phyloP scores from a whole-genome alignment of 2,329 filamentous ascomycete genomes.

The Onygena corvina region DNA sequence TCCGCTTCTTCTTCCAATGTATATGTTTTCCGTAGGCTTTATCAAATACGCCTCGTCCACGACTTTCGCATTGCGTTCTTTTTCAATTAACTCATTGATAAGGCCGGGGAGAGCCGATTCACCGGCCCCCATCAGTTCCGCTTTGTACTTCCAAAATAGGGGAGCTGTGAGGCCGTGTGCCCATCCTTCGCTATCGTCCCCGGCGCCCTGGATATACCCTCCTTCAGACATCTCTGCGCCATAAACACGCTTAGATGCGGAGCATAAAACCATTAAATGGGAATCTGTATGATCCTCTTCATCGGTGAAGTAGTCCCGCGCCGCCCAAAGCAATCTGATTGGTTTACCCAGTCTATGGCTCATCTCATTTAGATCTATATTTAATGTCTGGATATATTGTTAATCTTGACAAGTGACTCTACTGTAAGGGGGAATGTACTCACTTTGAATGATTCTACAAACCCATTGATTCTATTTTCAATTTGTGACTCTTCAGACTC shows the following conservation, averaged over 20 bases:
- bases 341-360: conserved; percentile 53
- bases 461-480: conserved; percentile 45
- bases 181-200: conserved; percentile 93
- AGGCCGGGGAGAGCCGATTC: conserved; percentile 52
- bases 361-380: conserved; percentile 46
- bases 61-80: conserved; percentile 17
- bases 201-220: conserved; percentile 86
- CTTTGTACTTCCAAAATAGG: conserved; percentile 64
- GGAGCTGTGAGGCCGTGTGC: conserved; percentile 63
- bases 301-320: conserved; percentile 45
- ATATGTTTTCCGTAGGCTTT: conserved; percentile 31
- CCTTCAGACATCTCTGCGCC: conserved; percentile 58
- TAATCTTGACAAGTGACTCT: too few relatives aligned
- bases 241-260: conserved; percentile 60
- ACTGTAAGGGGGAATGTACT: too few relatives aligned
- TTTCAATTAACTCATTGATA: conserved; percentile 36
- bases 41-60: conserved; percentile 23
- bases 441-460: conserved; percentile 41
- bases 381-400: conserved; percentile 51
- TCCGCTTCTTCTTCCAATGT: conserved; percentile 19
- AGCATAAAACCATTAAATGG: conserved; percentile 70
- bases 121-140: conserved; percentile 46
- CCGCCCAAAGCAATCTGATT: conserved; percentile 68
- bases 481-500: conserved; percentile 72
- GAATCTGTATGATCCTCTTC: conserved; percentile 34